phyloP scores from a whole-genome alignment of 169 alveolate genomes.

The Plasmodium chabaudi region DNA sequence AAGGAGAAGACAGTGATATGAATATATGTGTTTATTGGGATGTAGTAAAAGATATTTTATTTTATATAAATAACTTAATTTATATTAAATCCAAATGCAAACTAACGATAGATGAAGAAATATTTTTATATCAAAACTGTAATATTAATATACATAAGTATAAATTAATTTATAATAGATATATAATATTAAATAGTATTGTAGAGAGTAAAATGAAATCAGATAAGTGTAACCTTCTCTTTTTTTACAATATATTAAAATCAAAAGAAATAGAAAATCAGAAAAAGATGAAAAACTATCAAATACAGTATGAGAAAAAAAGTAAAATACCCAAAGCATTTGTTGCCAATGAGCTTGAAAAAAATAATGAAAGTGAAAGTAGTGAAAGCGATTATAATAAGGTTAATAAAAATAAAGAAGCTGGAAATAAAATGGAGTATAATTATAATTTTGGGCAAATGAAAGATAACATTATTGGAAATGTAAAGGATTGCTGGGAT shows the following conservation, averaged over 20 bases:
- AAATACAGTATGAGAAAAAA: constrained; percentile 31
- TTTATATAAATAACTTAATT: constrained; percentile 69
- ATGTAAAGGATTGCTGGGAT: too few relatives aligned
- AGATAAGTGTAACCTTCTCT: constrained; percentile 46
- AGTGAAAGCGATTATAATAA: not conserved
- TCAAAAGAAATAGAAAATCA: constrained; percentile 65
- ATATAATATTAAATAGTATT: constrained; percentile 49
- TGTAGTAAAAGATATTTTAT: constrained; percentile 51
- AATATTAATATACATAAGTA: constrained; percentile 69
- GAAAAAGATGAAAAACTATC: constrained; percentile 41
- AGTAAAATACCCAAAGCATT: not conserved
- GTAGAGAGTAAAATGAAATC: constrained; percentile 33
- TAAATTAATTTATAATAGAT: constrained; percentile 64
- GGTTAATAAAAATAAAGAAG: not conserved
- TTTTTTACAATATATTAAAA: constrained; percentile 68
- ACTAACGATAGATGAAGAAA: constrained; percentile 73
- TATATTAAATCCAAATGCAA: constrained; percentile 71
- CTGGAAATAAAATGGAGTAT: not conserved
- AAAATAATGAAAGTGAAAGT: not conserved
- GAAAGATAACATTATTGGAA: not conserved
- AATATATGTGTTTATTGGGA: constrained; percentile 62
- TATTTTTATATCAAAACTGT: constrained; percentile 71
- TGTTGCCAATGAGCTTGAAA: not conserved
- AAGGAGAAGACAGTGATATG: not conserved
- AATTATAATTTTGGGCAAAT: not conserved